Evolutionary conservation across 495 filamentous ascomycete species (phyloP), one percentile per base, ranked within the genome.

Genomic region (Aspergillus bridgeri): DNA sequence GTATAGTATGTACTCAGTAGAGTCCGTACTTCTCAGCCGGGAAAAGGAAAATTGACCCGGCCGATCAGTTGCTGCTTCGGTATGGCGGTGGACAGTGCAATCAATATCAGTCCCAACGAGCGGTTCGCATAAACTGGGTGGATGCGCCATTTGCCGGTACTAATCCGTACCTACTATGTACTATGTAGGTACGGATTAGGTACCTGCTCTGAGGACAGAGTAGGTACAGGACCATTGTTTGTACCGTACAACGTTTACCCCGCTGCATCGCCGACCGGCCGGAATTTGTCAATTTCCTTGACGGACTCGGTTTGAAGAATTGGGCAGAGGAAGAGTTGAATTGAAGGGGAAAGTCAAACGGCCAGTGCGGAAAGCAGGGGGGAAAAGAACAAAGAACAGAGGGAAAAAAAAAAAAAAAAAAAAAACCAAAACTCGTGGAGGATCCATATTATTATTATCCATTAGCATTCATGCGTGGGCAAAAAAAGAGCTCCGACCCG

Each of bases 381-480:
- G 25, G 3, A 4, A 27, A 27, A 27, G 25, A 27, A 7, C 3
- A 3, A 27, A 27, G 25, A 27, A 27, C 25, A 27, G 25, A 19
- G 17, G 6, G 6, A 46, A 8, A 19, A 19, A 46, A 6, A 49
- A 19, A 13, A 19, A 19, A 19, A 13, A 19, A 19, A 46, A 8
- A 19, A 19, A 46, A 6, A 49, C 25, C 42, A 24, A 49, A 20
- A 24, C 47, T 59, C 56, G 56, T 58, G 60, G 48, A 47, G 53
- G 56, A 59, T 56, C 60, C 56, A 53, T 27, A 4, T 27, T 27
- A 3, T 27, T 27, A n/a, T n/a, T n/a, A n/a, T n/a, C n/a, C n/a
- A n/a, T n/a, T n/a, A n/a, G 4, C 25, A 29, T 59, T 48, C 48
- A 59, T 57, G 60, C 60, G 60, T 63, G 60, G 60, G 53, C 53